Percentiles rank a stretch among this genome's conserved stretches.
phyloP scores from a whole-genome alignment of 75 land plant genomes.

The Sequoia sempervirens region DNA sequence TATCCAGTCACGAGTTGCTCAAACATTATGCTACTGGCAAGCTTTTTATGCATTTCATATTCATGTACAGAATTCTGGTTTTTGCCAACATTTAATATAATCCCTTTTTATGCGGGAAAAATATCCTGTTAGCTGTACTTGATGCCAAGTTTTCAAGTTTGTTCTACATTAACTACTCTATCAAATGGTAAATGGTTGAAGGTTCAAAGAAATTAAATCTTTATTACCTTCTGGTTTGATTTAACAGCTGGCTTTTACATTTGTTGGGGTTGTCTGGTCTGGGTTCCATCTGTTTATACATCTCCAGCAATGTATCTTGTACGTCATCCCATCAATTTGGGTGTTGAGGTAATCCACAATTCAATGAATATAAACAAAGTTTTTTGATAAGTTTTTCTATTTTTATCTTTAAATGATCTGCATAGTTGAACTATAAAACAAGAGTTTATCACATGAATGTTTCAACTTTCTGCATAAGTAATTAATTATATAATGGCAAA shows the following conservation, averaged over 20 bases:
- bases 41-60: neutral
- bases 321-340: conserved; percentile 79
- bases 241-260: conserved; percentile 97
- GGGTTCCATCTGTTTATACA: conserved; percentile 97
- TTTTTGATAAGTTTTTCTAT: neutral
- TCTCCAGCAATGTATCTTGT: conserved; percentile 98
- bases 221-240: neutral
- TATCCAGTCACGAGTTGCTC: neutral
- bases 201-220: neutral
- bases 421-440: neutral
- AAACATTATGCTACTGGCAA: neutral
- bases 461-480: neutral
- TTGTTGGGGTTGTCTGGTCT: conserved; percentile 98
- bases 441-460: neutral
- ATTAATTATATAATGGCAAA: neutral
- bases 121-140: neutral
- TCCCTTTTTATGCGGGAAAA: neutral
- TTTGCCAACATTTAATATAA: neutral
- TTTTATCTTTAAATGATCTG: neutral
- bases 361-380: neutral
- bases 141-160: neutral
- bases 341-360: conserved; percentile 53
- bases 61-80: neutral
- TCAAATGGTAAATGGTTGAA: neutral
- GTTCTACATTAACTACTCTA: neutral